phyloP scores from a whole-genome alignment of 2,329 filamentous ascomycete genomes.

The Leptographium procerum region DNA sequence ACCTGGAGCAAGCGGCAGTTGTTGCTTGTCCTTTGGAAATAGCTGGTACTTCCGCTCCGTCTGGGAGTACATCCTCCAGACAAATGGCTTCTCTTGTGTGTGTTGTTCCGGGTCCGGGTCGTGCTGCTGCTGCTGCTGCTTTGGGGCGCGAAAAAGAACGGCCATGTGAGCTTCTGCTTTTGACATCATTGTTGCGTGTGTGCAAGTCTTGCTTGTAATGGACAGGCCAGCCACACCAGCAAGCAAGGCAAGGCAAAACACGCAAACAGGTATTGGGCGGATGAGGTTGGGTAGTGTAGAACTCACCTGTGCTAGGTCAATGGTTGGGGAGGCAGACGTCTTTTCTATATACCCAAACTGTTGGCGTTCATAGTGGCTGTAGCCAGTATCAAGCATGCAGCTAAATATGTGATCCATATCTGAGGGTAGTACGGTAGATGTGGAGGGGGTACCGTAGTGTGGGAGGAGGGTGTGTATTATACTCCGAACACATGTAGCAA shows the following conservation, averaged over 20 bases:
- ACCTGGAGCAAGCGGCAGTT: constrained; percentile 23
- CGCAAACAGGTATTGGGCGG: constrained; percentile 11
- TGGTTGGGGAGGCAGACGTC: constrained; percentile 30
- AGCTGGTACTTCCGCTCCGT: constrained; percentile 49
- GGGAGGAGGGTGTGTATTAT: not conserved
- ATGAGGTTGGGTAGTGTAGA: constrained; percentile 24
- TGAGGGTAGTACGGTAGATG: not conserved
- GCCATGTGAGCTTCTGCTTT: constrained; percentile 9
- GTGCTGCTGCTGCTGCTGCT: constrained; percentile 14
- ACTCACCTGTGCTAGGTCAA: constrained; percentile 4
- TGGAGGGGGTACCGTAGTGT: not conserved
- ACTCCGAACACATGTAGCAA: not conserved
- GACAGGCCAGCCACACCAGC: not conserved
- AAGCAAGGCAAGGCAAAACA: not conserved
- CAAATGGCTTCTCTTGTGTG: constrained; percentile 36
- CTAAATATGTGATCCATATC: constrained; percentile 51
- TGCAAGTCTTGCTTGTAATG: not conserved
- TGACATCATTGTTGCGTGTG: not conserved
- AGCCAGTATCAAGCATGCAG: constrained; percentile 41
- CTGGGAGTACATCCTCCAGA: constrained; percentile 47
- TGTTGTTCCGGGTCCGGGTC: not conserved
- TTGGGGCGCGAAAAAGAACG: constrained; percentile 7
- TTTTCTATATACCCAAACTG: constrained; percentile 39
- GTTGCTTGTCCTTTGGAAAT: constrained; percentile 43
- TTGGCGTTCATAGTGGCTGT: constrained; percentile 23